These are phyloP conservation scores for Alternaria brassicicola DNA, from an alignment of 2,329 filamentous ascomycete genomes.

Conservation along the genomic window DNA sequence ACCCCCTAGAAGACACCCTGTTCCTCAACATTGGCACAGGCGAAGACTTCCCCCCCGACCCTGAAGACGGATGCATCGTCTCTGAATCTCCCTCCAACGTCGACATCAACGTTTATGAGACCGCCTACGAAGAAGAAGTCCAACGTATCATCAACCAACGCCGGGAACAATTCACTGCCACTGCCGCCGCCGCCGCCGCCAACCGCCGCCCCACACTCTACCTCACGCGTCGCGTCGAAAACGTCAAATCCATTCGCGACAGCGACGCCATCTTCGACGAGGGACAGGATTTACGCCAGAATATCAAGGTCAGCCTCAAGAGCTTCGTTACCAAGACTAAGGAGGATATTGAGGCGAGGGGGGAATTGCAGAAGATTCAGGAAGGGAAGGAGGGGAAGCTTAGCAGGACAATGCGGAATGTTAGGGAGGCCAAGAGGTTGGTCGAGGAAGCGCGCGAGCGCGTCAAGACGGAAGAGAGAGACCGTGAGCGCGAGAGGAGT, in stretches of 20 bases:
- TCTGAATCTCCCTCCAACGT: slow-evolving; percentile 85
- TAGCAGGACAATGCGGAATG: slow-evolving; percentile 39
- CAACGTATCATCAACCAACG: slow-evolving; percentile 66
- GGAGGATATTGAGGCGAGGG: slow-evolving; percentile 39
- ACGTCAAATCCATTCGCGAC: slow-evolving; percentile 47
- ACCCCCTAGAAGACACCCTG: slow-evolving; percentile 67
- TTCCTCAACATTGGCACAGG: slow-evolving; percentile 80
- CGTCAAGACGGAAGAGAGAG: slow-evolving; percentile 39
- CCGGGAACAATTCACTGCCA: slow-evolving; percentile 43
- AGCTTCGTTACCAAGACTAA: slow-evolving; percentile 46
- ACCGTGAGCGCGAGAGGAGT: slow-evolving; percentile 32
- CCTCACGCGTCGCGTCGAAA: slow-evolving; percentile 57
- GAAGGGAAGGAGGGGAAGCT: slow-evolving; percentile 45
- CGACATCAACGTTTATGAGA: slow-evolving; percentile 87
- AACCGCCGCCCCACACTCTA: slow-evolving; percentile 62
- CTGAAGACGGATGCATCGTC: slow-evolving; percentile 59
- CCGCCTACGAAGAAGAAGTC: slow-evolving; percentile 83
- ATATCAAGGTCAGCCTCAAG: slow-evolving; percentile 44
- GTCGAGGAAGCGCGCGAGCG: slow-evolving; percentile 45
- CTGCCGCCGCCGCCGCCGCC: neutral
- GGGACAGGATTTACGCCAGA: slow-evolving; percentile 31
- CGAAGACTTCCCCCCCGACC: slow-evolving; percentile 49
- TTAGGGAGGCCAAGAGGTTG: slow-evolving; percentile 40
- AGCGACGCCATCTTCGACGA: slow-evolving; percentile 43
- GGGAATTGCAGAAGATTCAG: slow-evolving; percentile 41